Evolutionary conservation across 352 stramenopile genomes (phyloP), one percentile per base, ranked within the genome.

Genomic region (Globisporangium nodosum): DNA sequence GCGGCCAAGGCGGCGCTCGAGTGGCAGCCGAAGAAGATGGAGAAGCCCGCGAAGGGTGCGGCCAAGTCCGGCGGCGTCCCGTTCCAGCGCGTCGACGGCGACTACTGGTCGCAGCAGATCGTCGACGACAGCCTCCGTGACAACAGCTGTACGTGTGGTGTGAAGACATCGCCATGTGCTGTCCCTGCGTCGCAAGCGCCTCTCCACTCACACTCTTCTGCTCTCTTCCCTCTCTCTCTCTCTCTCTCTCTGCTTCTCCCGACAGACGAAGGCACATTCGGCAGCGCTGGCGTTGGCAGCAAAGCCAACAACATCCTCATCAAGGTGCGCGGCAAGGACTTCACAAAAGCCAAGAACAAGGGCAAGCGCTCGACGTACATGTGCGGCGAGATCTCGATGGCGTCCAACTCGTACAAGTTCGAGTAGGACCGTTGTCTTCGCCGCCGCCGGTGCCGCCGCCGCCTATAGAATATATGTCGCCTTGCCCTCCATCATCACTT

Each of bases 311-410:
- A 98, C 68, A 97, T 98, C 57, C 81, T 99, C 37, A 73, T 99
- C 54, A 96, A 97, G 61, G 96, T 99, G 50, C 87, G 96, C 60
- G 98, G 98, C 43, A 99, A 99, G 76, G 96, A 99, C 73, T 99
- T 99, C 70, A 96, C 96, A 50, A 96, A 98, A 61, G 98, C 99
- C 66, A 99, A 99, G 81, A 99, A 98, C 62, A 99, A 99, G 78
- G 96, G 98, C 74, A 99, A 99, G 86, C 85, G 97, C 55, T 92
- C 94, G 49, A 97, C 78, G 57, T 99, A 99, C 81, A 90, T 96
- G 72, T 97, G 94, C 50, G 96, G 96, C 45, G 68, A 79, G 47
- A 98, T 99, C 64, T 89, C 85, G 52, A 92, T 98, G 80, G 87
- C 68, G 5, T 97, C 88, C 57, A 96, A 98, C 70, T 97, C 87